Evolutionary conservation across 352 stramenopile genomes (phyloP).

Genomic region (Phytophthora cryptogea): DNA sequence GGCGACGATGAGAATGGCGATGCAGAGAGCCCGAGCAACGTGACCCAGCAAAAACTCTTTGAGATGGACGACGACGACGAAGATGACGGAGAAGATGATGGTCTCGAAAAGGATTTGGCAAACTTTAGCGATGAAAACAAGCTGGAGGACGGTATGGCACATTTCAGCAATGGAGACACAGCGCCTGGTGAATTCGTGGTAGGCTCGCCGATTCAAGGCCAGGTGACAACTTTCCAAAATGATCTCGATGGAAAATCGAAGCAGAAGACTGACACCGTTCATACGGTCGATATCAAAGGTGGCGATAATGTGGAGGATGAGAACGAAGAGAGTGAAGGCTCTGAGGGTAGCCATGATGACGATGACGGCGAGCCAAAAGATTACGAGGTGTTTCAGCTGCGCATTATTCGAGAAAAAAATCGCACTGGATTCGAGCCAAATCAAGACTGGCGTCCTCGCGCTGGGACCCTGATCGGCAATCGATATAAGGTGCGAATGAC

Average conservation of each 20-base stretch:
- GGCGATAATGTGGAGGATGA: conserved; percentile 19
- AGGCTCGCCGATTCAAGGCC: conserved; percentile 24
- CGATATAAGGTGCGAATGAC: conserved; percentile 58
- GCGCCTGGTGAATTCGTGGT: conserved; percentile 19
- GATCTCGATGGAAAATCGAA: conserved; percentile 33
- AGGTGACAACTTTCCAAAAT: conserved; percentile 36
- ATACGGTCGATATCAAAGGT: conserved; percentile 42
- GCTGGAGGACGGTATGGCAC: conserved; percentile 20
- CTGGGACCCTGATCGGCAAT: conserved; percentile 58
- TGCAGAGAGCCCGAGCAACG: conserved; percentile 24
- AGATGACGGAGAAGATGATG: conserved; percentile 11
- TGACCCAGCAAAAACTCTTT: conserved; percentile 54
- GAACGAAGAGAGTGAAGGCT: conserved; percentile 35
- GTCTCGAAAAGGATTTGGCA: conserved; percentile 21
- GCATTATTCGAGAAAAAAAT: conserved; percentile 78
- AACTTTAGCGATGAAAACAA: conserved; percentile 13
- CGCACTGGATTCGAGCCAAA: conserved; percentile 83
- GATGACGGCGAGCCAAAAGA: conserved; percentile 49
- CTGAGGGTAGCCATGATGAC: conserved; percentile 42
- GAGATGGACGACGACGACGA: conserved; percentile 59
- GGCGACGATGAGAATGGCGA: conserved; percentile 33
- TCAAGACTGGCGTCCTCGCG: conserved; percentile 69
- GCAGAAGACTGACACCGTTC: conserved; percentile 29
- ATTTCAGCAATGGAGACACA: conserved; percentile 16
- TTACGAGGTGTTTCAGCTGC: conserved; percentile 75